Evolutionary conservation across 768 basidiomycete species (phyloP).

Genomic region (Lactifluus pinguis): DNA sequence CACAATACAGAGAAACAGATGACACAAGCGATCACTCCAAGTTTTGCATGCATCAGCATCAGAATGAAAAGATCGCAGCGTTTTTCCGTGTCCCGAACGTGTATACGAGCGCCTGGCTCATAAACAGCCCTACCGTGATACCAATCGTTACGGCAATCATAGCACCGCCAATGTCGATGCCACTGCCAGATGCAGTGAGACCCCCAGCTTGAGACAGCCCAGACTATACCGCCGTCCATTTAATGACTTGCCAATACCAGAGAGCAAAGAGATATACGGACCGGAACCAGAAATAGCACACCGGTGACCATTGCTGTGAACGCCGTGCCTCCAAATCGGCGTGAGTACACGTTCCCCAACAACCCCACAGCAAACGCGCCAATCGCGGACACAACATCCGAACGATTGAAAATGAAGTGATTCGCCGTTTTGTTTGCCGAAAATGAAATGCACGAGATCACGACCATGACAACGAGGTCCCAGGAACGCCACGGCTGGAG

Average conservation of each 20-base stretch:
- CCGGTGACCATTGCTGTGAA: conserved; percentile 91
- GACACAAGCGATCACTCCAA: neutral
- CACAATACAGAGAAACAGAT: no score
- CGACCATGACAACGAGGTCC: conserved; percentile 72
- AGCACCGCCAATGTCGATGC: conserved; percentile 75
- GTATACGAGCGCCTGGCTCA: conserved; percentile 77
- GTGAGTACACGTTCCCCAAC: conserved; percentile 69
- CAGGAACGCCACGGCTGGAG: conserved; percentile 62
- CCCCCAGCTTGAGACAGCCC: conserved; percentile 80
- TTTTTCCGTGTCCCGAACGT: conserved; percentile 73
- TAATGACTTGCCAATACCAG: neutral
- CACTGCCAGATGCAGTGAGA: conserved; percentile 70
- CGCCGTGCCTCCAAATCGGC: conserved; percentile 73
- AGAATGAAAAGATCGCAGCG: conserved; percentile 74
- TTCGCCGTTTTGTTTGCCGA: conserved; percentile 72
- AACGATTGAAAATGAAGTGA: conserved; percentile 72
- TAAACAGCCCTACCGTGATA: conserved; percentile 80
- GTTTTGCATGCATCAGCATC: neutral
- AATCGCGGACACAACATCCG: conserved; percentile 74
- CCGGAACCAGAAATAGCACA: conserved; percentile 76
- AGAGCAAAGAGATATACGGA: conserved; percentile 30
- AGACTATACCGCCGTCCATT: conserved; percentile 37
- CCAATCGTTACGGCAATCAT: conserved; percentile 88
- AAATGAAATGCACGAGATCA: conserved; percentile 72
- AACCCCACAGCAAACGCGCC: conserved; percentile 73